Evolutionary conservation across 2,329 filamentous ascomycete species (phyloP).

Genomic region (Claviceps pusilla): DNA sequence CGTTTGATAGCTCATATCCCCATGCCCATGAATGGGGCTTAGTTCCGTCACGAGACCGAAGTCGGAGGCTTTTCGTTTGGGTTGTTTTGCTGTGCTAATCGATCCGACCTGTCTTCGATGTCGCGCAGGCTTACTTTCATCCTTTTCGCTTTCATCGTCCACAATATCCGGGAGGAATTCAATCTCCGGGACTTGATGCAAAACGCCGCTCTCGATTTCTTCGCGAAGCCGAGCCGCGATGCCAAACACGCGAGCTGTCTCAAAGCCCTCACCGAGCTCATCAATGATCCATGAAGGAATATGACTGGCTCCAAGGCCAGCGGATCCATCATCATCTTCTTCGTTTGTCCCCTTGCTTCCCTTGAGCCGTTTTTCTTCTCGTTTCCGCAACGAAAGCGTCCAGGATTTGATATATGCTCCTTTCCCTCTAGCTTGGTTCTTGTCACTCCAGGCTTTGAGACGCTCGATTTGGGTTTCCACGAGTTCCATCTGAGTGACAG

Average conservation of each 20-base stretch:
- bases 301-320: slow-evolving; percentile 21
- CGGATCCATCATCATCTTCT: slow-evolving; percentile 14
- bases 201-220: slow-evolving; percentile 27
- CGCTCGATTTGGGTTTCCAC: slow-evolving; percentile 47
- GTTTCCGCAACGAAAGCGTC: slow-evolving; percentile 47
- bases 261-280: slow-evolving; percentile 31
- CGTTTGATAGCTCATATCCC: slow-evolving; percentile 2
- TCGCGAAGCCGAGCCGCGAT: slow-evolving; percentile 31
- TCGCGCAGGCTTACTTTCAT: slow-evolving; percentile 11
- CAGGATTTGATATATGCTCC: slow-evolving; percentile 30
- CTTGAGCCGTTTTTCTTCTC: slow-evolving; percentile 42
- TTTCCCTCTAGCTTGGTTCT: slow-evolving; percentile 23
- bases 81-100: slow-evolving; percentile 6
- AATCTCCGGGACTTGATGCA: slow-evolving; percentile 39
- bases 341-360: slow-evolving; percentile 18
- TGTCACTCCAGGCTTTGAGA: slow-evolving; percentile 47
- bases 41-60: slow-evolving; percentile 3
- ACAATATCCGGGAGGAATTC: slow-evolving; percentile 43
- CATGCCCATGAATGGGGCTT: background rate
- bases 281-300: slow-evolving; percentile 35
- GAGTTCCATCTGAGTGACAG: slow-evolving; percentile 46
- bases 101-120: slow-evolving; percentile 10
- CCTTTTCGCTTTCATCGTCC: slow-evolving; percentile 20
- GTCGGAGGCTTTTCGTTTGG: slow-evolving; percentile 13
- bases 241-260: slow-evolving; percentile 29